A percentile compares a stretch with the other conserved stretches of the same genome.
phyloP scores from a whole-genome alignment of 768 basidiomycete species.

The Pleurotus ostreatus region DNA sequence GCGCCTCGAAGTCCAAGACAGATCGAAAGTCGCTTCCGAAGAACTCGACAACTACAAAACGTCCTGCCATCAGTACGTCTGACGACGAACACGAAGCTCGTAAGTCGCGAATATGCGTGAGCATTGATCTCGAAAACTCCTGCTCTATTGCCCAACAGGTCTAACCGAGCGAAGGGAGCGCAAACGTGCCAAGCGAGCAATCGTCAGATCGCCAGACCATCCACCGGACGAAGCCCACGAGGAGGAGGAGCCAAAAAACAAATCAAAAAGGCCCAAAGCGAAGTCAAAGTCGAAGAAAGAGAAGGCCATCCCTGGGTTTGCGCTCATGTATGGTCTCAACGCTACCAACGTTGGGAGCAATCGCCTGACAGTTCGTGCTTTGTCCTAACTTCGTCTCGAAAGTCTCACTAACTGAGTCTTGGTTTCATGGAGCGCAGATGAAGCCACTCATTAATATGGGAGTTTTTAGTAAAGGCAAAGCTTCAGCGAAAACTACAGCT shows the following conservation, averaged over 20 bases:
- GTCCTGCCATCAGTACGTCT: slow-evolving; percentile 1
- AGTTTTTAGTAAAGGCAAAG: slow-evolving; percentile 64
- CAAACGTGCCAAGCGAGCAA: slow-evolving; percentile 54
- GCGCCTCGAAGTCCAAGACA: background rate
- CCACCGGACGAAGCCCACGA: slow-evolving; percentile 5
- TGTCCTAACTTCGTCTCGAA: background rate
- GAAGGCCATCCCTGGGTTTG: slow-evolving; percentile 46
- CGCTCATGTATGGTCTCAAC: slow-evolving; percentile 65
- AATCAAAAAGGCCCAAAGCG: slow-evolving; percentile 17
- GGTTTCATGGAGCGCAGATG: slow-evolving; percentile 25
- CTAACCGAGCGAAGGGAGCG: slow-evolving; percentile 62
- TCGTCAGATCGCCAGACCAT: slow-evolving; percentile 24
- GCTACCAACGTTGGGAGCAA: slow-evolving; percentile 59
- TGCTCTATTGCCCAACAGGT: slow-evolving; percentile 33
- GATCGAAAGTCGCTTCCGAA: background rate
- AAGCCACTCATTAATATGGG: slow-evolving; percentile 43
- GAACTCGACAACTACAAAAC: background rate
- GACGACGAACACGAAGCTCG: slow-evolving; percentile 19
- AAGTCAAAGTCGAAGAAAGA: slow-evolving; percentile 23
- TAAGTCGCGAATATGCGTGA: background rate
- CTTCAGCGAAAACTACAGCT: slow-evolving; percentile 40
- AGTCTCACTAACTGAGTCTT: background rate
- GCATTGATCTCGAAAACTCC: slow-evolving; percentile 7
- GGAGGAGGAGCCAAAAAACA: slow-evolving; percentile 10
- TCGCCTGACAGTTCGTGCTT: slow-evolving; percentile 51